Evolutionary conservation across 805 yeast species (phyloP).

Genomic region (Teunomyces funiuensis): DNA sequence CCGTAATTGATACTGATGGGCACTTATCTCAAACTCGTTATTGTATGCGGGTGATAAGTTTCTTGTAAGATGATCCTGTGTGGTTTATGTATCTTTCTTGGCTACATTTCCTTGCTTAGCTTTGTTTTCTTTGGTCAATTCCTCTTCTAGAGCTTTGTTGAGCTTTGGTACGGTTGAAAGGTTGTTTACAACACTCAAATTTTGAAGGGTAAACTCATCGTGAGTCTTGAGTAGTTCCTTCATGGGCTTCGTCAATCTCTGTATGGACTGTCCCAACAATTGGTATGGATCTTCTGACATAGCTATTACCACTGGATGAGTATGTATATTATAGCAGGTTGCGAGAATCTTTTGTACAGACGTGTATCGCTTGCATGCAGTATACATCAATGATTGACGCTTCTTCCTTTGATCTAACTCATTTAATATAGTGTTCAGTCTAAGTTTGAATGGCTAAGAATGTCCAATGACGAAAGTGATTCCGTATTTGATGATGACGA

Average conservation of each 20-base stretch:
- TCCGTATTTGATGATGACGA: constrained; percentile 13
- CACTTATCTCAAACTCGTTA: too few relatives aligned
- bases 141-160: constrained; percentile 1
- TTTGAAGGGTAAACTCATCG: constrained; percentile 29
- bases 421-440: neutral
- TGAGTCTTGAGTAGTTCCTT: constrained; percentile 25
- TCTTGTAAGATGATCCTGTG: too few relatives aligned
- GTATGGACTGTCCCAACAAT: constrained; percentile 21
- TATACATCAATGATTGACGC: too few relatives aligned
- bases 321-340: too few relatives aligned
- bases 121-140: neutral
- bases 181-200: constrained; percentile 25
- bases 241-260: constrained; percentile 26
- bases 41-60: too few relatives aligned
- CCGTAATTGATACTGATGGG: too few relatives aligned
- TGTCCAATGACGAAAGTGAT: constrained; percentile 9
- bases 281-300: constrained; percentile 24
- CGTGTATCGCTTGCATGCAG: neutral
- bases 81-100: neutral
- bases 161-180: constrained; percentile 16
- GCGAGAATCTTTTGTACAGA: neutral
- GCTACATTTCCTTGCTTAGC: neutral
- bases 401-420: neutral
- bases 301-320: neutral
- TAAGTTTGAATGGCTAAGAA: neutral